Percentiles rank a stretch among this genome's conserved stretches.
Conservation (phyloP, 2,329 filamentous ascomycete genomes). For the Exophiala phaeomuriformis region DNA sequence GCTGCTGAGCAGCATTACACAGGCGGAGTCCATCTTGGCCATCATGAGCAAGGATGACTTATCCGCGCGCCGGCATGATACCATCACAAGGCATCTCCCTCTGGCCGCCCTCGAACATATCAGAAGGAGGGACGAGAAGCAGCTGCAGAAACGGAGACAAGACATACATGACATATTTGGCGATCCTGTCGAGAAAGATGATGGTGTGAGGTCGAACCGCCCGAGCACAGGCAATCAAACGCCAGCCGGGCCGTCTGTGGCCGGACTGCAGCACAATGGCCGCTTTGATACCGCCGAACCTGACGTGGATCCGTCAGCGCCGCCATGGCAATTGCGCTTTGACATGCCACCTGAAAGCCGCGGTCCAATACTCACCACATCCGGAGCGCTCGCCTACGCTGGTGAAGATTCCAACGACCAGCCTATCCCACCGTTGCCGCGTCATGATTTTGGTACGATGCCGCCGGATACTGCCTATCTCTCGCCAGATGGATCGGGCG, state of each 20-base stretch:
- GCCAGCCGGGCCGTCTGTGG: constrained; percentile 3
- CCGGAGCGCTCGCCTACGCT: constrained; percentile 22
- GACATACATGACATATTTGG: constrained; percentile 40
- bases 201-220: constrained; percentile 3
- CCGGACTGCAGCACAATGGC: constrained; percentile 2
- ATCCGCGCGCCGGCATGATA: constrained; percentile 25
- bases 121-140: constrained; percentile 33
- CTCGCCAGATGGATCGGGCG: constrained; percentile 21
- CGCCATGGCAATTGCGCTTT: constrained; percentile 23
- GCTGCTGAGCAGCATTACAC: constrained; percentile 26
- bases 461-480: constrained; percentile 12
- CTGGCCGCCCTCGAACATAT: constrained; percentile 35
- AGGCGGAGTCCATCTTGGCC: constrained; percentile 25
- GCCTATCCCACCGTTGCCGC: constrained; percentile 10
- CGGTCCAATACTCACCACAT: constrained; percentile 27
- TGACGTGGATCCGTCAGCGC: constrained; percentile 3
- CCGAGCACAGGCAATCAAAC: constrained; percentile 12
- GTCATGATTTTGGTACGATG: constrained; percentile 14
- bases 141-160: constrained; percentile 35
- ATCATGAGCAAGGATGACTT: constrained; percentile 25
- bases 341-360: constrained; percentile 22
- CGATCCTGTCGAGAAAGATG: constrained; percentile 24
- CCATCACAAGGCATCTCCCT: constrained; percentile 38
- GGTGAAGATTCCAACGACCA: constrained; percentile 16
- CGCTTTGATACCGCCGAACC: constrained; percentile 13